These are phyloP conservation scores for Leishmania tropica DNA, from an alignment of 208 protist genomes.

Conservation along the genomic window DNA sequence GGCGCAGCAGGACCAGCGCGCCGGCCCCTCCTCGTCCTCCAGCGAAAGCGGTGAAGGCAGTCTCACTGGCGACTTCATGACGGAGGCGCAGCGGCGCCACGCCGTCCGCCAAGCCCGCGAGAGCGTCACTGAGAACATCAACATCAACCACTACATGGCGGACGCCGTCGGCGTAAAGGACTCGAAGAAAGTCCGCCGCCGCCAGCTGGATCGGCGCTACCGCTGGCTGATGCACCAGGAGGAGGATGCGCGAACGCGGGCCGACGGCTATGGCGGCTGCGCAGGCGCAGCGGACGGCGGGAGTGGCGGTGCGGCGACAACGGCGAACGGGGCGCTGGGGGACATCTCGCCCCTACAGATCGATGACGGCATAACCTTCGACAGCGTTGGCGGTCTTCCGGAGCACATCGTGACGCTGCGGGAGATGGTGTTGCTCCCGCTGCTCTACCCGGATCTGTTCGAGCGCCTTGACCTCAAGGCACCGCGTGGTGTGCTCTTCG, in stretches of 20 bases:
- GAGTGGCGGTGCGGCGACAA: constrained; percentile 8
- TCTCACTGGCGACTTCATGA: constrained; percentile 24
- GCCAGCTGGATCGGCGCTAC: constrained; percentile 44
- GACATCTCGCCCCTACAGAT: constrained; percentile 72
- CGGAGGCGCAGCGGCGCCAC: constrained; percentile 33
- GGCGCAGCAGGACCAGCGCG: constrained; percentile 31
- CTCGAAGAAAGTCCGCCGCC: constrained; percentile 9
- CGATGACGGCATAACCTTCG: constrained; percentile 67
- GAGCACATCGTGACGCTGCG: constrained; percentile 76
- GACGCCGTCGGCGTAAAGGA: constrained; percentile 43
- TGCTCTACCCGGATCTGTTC: constrained; percentile 77
- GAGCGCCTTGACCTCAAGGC: constrained; percentile 52
- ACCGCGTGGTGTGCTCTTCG: constrained; percentile 98
- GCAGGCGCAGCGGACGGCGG: not conserved
- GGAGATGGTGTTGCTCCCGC: constrained; percentile 85
- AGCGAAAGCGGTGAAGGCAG: constrained; percentile 28
- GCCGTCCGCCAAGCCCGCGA: constrained; percentile 53
- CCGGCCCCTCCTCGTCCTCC: constrained; percentile 9
- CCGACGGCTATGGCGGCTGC: constrained; percentile 10
- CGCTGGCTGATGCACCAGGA: constrained; percentile 31
- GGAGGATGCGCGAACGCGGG: constrained; percentile 15
- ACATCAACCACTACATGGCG: constrained; percentile 75
- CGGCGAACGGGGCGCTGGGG: constrained; percentile 39
- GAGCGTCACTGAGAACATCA: constrained; percentile 50
- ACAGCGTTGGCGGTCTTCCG: constrained; percentile 78